Conservation (phyloP, 2,329 filamentous ascomycete genomes). For the Diaporthe aspalathi region DNA sequence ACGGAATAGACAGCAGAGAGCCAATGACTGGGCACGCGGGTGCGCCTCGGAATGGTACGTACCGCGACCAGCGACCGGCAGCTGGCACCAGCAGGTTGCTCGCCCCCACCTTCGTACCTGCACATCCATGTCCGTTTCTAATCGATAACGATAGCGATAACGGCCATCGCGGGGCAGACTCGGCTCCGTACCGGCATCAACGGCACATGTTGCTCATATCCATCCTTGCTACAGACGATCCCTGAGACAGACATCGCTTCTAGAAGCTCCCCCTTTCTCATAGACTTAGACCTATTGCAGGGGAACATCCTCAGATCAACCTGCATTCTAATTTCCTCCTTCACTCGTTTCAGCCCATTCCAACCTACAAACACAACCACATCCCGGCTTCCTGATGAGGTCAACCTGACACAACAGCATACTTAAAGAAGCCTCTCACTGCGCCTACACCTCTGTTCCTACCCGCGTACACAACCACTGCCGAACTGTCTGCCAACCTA, state of each 20-base stretch:
- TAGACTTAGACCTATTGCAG: background rate
- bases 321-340: background rate
- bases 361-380: background rate
- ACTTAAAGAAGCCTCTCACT: background rate
- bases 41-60: conserved; percentile 1
- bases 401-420: background rate
- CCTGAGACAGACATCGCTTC: background rate
- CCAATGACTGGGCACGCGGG: conserved; percentile 13
- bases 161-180: conserved; percentile 12
- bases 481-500: background rate
- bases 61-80: conserved; percentile 11
- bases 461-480: no score
- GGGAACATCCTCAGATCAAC: background rate
- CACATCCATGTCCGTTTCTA: background rate
- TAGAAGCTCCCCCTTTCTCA: background rate
- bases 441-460: background rate
- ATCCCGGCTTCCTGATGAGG: background rate
- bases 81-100: conserved; percentile 12
- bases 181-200: conserved; percentile 12
- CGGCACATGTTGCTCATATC: background rate
- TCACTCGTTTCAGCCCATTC: background rate
- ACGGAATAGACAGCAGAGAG: background rate
- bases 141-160: conserved; percentile 27
- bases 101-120: no score
- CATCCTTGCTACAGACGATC: background rate